Conservation (phyloP, 371 early-diverging fungal genomes). For the Syncephalis fuscata region DNA sequence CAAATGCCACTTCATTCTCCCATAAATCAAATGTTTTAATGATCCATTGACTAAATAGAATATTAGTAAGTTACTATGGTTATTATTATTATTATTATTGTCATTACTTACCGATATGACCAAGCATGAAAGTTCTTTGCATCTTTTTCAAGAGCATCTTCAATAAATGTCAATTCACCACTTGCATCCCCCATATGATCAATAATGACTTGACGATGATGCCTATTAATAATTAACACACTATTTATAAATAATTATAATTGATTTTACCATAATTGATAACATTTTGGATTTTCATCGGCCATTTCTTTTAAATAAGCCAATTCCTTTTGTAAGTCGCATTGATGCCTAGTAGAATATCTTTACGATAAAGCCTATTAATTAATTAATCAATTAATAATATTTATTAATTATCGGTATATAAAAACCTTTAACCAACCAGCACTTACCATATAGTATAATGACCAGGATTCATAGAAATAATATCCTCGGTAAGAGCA, state of each 20-base stretch:
- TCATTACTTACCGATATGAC: constrained; percentile 47
- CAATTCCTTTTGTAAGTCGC: constrained; percentile 52
- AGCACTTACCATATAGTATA: constrained; percentile 93
- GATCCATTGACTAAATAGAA: constrained; percentile 71
- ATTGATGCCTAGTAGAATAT: constrained; percentile 43
- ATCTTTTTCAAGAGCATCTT: constrained; percentile 51
- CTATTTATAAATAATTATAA: not conserved
- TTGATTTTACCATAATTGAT: constrained; percentile 74
- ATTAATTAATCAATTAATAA: not conserved
- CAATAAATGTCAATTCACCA: constrained; percentile 51
- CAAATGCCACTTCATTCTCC: constrained; percentile 55
- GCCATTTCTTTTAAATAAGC: constrained; percentile 55
- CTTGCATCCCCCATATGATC: constrained; percentile 29
- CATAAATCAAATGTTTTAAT: constrained; percentile 57
- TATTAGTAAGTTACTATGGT: not conserved
- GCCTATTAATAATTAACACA: constrained; percentile 24
- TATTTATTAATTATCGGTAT: not conserved
- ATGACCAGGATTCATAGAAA: constrained; percentile 77
- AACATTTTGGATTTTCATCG: constrained; percentile 69
- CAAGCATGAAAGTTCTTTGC: constrained; percentile 98
- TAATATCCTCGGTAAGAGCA: constrained; percentile 57
- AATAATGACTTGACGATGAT: constrained; percentile 76
- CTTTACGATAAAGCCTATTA: constrained; percentile 73
- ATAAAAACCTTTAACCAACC: no score
- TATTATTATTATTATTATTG: not conserved